phyloP scores from a whole-genome alignment of 31 red algal genomes.

The Bonnemaisonia californica region DNA sequence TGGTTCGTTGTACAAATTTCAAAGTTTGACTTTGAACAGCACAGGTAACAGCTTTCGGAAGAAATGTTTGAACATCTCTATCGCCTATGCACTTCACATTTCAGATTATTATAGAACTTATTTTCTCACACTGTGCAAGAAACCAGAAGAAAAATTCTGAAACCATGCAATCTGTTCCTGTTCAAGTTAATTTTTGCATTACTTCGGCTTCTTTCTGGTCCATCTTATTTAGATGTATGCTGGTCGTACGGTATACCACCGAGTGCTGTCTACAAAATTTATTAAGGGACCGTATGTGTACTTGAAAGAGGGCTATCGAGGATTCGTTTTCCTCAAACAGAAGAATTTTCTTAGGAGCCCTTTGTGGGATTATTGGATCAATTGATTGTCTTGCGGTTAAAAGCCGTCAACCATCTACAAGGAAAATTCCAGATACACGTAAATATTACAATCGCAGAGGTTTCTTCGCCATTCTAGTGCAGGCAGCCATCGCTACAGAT shows the following conservation, averaged over 20 bases:
- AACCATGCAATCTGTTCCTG: not conserved
- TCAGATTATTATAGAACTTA: too few species aligned
- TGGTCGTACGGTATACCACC: not conserved
- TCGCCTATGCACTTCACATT: too few species aligned
- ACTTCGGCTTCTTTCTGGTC: constrained; percentile 7
- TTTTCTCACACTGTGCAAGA: constrained; percentile 1
- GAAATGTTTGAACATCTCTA: too few species aligned
- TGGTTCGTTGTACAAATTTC: too few species aligned
- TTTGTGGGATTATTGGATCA: constrained; percentile 26
- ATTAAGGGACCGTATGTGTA: not conserved
- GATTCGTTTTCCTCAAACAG: not conserved
- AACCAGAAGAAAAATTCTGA: not conserved
- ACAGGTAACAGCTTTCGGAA: too few species aligned
- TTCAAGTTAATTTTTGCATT: not conserved
- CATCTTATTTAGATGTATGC: constrained; percentile 16
- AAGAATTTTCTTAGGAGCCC: not conserved
- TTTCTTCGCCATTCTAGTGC: constrained; percentile 30
- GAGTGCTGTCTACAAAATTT: not conserved
- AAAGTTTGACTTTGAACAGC: too few species aligned
- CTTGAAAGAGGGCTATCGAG: not conserved
- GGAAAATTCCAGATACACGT: constrained; percentile 2
- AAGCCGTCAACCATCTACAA: not conserved
- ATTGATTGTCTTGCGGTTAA: constrained; percentile 25
- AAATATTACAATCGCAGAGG: constrained; percentile 38
- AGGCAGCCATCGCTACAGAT: constrained; percentile 32